Evolutionary conservation across 208 protist genomes (phyloP), one percentile per base, ranked within the genome.

Genomic region (Acanthamoeba sp.): DNA sequence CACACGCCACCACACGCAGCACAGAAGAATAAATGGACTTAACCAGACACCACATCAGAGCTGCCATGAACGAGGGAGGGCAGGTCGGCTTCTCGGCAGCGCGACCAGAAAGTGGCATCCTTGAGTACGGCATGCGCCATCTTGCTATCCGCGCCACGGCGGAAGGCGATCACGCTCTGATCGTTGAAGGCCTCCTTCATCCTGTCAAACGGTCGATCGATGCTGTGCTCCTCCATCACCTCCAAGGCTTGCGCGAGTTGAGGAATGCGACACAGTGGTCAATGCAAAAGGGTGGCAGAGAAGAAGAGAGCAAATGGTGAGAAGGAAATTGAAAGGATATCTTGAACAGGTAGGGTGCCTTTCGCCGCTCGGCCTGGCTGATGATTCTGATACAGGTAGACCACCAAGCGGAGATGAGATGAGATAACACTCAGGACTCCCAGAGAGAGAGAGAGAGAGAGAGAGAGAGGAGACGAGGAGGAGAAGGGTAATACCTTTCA

Each of bases 181-280:
- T 89, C 82, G 50, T 89, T 89, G 55, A 89, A 89, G 9, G 82
- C 82, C 34, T 89, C 50, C 55, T 59, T 59, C 50, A 69, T 69
- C 29, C 1, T 10, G 9, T 29, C 82, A 45, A 89, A 89, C 24
- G 50, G 14, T 27, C 16, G 20, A 12, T 89, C 82, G n/a, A 89
- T 45, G n/a, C 3, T 10, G 14, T n/a, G 22, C 32, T 89, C 82
- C 22, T 57, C 82, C 82, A 89, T 89, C 9, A 89, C 45, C n/a
- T 57, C 50, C 22, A 57, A 14, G n/a, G 38, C 82, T 10, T 89
- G 45, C 4, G 12, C 7, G 38, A 64, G 50, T 32, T 14, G 66
- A 45, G n/a, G 57, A 89, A 71, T 22, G n/a, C 64, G 36, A 71
- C 64, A 71, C 9, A 36, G 2, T 7, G 6, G 69, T 20, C 2